Evolutionary conservation across 2,329 filamentous ascomycete species (phyloP).

Genomic region (Plectosphaerella plurivora): DNA sequence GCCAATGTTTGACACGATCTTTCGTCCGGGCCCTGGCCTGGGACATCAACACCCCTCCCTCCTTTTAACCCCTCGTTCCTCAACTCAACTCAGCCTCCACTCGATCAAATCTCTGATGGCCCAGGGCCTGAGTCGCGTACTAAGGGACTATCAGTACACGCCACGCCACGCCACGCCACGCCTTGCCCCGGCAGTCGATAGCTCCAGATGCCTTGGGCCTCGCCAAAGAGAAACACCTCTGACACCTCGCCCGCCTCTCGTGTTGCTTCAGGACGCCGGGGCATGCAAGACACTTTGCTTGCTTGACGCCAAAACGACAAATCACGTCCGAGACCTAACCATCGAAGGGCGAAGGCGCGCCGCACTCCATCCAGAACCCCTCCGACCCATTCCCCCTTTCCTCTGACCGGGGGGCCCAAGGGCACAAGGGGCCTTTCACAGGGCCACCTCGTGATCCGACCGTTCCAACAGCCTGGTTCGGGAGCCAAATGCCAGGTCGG

Average conservation of each 20-base stretch:
- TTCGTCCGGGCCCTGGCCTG: too few species aligned
- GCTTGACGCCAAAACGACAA: background rate
- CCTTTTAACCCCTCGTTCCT: too few species aligned
- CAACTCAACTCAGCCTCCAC: too few species aligned
- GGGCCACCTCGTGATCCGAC: background rate
- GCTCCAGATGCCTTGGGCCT: background rate
- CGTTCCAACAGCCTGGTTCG: conserved; percentile 2
- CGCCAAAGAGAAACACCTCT: conserved; percentile 11
- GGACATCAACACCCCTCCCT: too few species aligned
- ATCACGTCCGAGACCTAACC: background rate
- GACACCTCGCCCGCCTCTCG: background rate
- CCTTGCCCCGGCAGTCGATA: too few species aligned
- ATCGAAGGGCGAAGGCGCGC: background rate
- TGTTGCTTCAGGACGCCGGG: background rate
- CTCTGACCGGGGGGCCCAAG: background rate
- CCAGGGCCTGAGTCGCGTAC: background rate
- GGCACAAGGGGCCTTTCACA: too few species aligned
- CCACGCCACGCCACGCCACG: too few species aligned
- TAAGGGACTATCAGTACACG: background rate
- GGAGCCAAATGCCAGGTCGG: background rate
- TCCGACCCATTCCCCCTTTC: background rate
- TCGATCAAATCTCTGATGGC: background rate
- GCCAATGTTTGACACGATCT: too few species aligned
- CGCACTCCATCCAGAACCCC: background rate
- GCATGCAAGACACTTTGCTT: background rate